Base-by-base conservation (phyloP, 2,329 filamentous ascomycete genomes). In the Neofusicoccum sp. region DNA sequence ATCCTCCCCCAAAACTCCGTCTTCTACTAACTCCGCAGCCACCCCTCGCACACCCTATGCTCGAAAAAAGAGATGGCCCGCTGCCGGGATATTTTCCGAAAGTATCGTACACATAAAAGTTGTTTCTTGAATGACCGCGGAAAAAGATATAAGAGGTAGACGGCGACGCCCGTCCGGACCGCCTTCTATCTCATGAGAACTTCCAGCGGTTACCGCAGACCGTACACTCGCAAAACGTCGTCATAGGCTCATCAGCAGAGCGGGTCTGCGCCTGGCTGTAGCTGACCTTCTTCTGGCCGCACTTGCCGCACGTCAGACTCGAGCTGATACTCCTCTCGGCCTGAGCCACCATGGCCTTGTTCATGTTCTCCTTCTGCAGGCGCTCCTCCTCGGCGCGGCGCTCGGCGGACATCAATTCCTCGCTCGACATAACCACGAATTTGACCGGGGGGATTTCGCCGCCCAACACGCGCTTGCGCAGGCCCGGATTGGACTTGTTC, bases 231-330 rank as follows among this genome's bases (percentile, higher is more conserved):
- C 80, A 83, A 68, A 83, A 83, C 0, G 81, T 83, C 47, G 81
- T 83, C 79, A 83, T 82, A 66, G 93, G 93, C 79, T 98, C 95
- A 84, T 99, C 95, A 66, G 95, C 95, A 79, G 86, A 90, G 65
- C 95, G 85, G 14, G 95, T 99, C 82, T 99, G 95, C 4, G 95
- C 95, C 79, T 99, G 95, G 51, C 86, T 91, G 78, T 99, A 99
- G 76, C 89, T 92, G 72, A 98, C 95, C 82, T 91, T 93, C 81
- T 90, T 93, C 83, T 96, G 84, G 69, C 90, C 90, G 78, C 95
- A 99, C 76, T 92, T 93, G 71, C 91, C 86, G 79, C 95, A 99
- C 77, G 91, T 88, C 70, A 98, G 83, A 61, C 88, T 90, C 73
- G 89, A 89, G 73, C 88, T 92, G 78, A 97, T 91, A 72, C 89